Evolutionary conservation across 78 protist species (phyloP).

Genomic region (Chrysochromulina parva): DNA sequence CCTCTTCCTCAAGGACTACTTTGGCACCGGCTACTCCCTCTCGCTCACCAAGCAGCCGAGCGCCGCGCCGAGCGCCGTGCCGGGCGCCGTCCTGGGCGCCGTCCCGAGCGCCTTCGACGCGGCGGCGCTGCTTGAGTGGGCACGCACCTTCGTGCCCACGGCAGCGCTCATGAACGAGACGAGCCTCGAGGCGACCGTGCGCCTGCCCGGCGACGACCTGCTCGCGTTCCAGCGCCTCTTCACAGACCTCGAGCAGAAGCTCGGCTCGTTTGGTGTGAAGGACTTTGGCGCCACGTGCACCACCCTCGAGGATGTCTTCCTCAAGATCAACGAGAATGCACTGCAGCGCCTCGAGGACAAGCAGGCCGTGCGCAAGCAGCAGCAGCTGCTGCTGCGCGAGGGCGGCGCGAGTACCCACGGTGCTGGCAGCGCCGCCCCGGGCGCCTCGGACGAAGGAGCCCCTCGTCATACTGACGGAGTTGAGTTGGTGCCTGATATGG

Average conservation of each 20-base stretch:
- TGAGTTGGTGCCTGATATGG: too few relatives aligned
- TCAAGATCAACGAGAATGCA: background rate
- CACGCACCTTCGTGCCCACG: too few relatives aligned
- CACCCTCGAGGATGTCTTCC: conserved; percentile 38
- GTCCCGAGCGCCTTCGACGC: background rate
- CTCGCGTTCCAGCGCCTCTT: background rate
- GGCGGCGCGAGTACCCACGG: too few relatives aligned
- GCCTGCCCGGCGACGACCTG: background rate
- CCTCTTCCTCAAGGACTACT: conserved; percentile 38
- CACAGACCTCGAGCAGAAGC: background rate
- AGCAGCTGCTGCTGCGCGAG: too few relatives aligned
- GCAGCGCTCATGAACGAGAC: background rate
- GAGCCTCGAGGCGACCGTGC: background rate
- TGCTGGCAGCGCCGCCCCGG: too few relatives aligned
- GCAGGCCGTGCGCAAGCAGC: too few relatives aligned
- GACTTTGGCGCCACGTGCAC: background rate
- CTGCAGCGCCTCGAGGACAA: background rate
- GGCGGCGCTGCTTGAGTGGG: background rate
- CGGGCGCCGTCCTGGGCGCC: too few relatives aligned
- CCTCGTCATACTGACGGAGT: too few relatives aligned
- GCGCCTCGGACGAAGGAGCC: too few relatives aligned
- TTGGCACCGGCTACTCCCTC: conserved; percentile 54
- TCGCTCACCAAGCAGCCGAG: conserved; percentile 12
- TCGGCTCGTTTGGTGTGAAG: background rate
- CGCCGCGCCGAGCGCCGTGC: background rate